Evolutionary conservation across 129 eudicot species (phyloP).

Genomic region (Rutidosis leptorrhynchoides): DNA sequence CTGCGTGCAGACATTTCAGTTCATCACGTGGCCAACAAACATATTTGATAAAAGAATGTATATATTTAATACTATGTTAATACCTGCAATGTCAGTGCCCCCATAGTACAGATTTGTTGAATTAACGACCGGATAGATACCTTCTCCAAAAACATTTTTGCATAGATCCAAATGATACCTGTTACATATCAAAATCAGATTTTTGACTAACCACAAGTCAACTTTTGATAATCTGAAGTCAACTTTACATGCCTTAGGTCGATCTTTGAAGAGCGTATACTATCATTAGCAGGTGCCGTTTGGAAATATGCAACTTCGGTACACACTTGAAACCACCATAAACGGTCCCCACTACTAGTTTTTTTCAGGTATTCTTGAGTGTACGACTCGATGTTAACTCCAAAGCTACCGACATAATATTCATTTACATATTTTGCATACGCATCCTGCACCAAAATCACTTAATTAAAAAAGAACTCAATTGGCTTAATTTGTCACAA

Average conservation of each 20-base stretch:
- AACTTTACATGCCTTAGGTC: slow-evolving; percentile 48
- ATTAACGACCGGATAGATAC: slow-evolving; percentile 74
- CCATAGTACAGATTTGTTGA: slow-evolving; percentile 90
- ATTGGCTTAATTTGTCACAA: not conserved
- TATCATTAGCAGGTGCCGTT: slow-evolving; percentile 88
- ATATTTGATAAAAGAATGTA: not conserved
- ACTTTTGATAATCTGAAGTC: not conserved
- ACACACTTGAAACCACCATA: slow-evolving; percentile 99
- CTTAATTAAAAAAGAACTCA: not conserved
- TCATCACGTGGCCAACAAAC: not conserved
- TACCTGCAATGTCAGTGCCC: slow-evolving; percentile 92
- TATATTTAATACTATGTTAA: not conserved
- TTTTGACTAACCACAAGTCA: not conserved
- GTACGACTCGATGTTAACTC: slow-evolving; percentile 51
- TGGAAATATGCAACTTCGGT: slow-evolving; percentile 97
- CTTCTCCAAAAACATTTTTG: slow-evolving; percentile 89
- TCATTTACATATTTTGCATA: slow-evolving; percentile 83
- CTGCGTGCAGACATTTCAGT: slow-evolving; percentile 36
- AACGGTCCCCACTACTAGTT: slow-evolving; percentile 49
- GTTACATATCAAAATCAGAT: slow-evolving; percentile 31
- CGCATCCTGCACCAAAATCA: slow-evolving; percentile 49
- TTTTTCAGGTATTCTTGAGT: slow-evolving; percentile 63
- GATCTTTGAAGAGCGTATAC: slow-evolving; percentile 72
- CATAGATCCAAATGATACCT: slow-evolving; percentile 98
- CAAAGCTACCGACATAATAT: slow-evolving; percentile 44